Base-by-base conservation (phyloP, 176 grass and related monocot genomes). In the Calamus simplicifolius region DNA sequence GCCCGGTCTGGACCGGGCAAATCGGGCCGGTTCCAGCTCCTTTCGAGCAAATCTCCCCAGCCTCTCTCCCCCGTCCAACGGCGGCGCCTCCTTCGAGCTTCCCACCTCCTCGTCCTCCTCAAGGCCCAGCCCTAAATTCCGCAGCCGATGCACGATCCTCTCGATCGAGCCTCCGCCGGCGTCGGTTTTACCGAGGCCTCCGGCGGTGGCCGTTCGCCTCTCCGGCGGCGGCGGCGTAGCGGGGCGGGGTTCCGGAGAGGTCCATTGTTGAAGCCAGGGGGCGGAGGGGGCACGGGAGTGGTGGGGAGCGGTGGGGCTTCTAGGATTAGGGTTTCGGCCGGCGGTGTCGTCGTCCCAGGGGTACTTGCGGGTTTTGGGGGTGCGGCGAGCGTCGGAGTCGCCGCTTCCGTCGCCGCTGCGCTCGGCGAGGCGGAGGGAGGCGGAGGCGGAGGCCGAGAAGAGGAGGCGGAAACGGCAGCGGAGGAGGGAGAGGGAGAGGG, bases 141-240 rank as follows among this genome's bases (percentile, higher is more conserved):
- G 92, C 65, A 97, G 81, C 56, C 87, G 87, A 70, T 91, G 87
- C 17, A 97, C 87, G 65, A 97, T 97, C 65, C 87, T 78, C 60
- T 97, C 87, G 57, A 97, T 88, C 78, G 87, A 82, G 26, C 76
- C 83, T 16, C 77, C 43, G 0, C 72, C 66, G 19, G 70, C 14
- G 19, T 49, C 55, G 38, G 51, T 64, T 58, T n/a, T 51, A n/a
- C 16, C 14, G 51, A 19, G 57, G 54, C 62, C 51, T 43, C 27
- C 16, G 12, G 64, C 69, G 49, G 76, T 31, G 35, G 8, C 35
- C 35, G 35, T 7, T 1, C 35, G 8, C 35, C 35, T 43, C 35
- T 43, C 35, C 35, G 10, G 13, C 8, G 29, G 76, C 69, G 71
- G 48, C 0, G 79, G 75, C 14, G 67, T 25, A 14, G 81, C 56